These are phyloP conservation scores for Alternaria viburni DNA, from an alignment of 2,329 filamentous ascomycete species.

Conservation along the genomic window DNA sequence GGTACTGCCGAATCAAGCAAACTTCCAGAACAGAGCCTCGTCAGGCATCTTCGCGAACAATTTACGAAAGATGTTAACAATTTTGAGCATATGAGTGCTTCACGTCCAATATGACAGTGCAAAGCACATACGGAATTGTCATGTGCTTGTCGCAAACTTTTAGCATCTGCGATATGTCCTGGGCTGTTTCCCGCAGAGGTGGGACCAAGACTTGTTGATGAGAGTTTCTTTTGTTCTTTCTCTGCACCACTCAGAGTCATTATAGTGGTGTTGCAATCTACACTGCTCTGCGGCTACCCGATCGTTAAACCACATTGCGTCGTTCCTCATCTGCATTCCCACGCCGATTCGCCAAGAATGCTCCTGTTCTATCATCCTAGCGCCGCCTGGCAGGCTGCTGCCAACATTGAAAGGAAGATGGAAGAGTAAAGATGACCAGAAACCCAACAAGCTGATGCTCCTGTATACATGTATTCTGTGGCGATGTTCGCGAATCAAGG, in stretches of 20 bases:
- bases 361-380: constrained; percentile 39
- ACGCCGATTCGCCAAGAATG: constrained; percentile 30
- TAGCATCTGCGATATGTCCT: neutral
- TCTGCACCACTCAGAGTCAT: constrained; percentile 41
- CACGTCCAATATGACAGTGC: neutral
- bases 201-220: neutral
- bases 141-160: neutral
- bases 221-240: constrained; percentile 37
- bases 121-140: neutral
- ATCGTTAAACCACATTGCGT: constrained; percentile 36
- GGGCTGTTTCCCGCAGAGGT: neutral
- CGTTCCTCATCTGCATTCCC: constrained; percentile 33
- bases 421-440: constrained; percentile 38
- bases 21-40: neutral
- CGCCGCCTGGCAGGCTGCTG: constrained; percentile 33
- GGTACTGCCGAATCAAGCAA: constrained; percentile 11
- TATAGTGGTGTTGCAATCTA: constrained; percentile 43
- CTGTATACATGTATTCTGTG: constrained; percentile 35
- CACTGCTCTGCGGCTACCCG: constrained; percentile 29
- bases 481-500: constrained; percentile 29
- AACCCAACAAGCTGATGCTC: constrained; percentile 34
- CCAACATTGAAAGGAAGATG: constrained; percentile 37
- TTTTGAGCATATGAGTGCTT: neutral
- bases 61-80: neutral
- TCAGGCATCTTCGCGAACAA: neutral